These are phyloP conservation scores for Epichloe elymi DNA, from an alignment of 2,329 filamentous ascomycete species.

Conservation along the genomic window DNA sequence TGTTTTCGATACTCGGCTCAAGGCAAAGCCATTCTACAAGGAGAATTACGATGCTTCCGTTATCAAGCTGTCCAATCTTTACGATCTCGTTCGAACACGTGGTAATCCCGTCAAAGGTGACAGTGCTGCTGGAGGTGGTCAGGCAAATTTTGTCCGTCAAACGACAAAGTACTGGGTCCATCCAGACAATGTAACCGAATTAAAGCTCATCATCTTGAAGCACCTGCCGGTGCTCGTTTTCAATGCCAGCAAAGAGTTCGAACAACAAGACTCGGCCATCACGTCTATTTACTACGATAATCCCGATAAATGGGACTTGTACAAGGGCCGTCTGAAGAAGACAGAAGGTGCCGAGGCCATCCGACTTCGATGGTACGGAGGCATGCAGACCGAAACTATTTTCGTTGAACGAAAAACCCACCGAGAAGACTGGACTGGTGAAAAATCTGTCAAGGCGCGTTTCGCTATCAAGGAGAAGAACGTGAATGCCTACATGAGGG, in stretches of 20 bases:
- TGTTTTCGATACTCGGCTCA: conserved; percentile 88
- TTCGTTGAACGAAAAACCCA: conserved; percentile 98
- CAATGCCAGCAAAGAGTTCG: conserved; percentile 94
- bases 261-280: conserved; percentile 79
- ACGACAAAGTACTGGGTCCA: conserved; percentile 99
- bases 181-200: conserved; percentile 91
- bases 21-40: conserved; percentile 96
- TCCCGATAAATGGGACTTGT: conserved; percentile 83
- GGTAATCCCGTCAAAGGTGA: conserved; percentile 90
- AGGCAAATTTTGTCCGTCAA: conserved; percentile 92
- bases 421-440: conserved; percentile 96
- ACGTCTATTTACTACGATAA: conserved; percentile 99
- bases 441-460: conserved; percentile 96
- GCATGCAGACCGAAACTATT: conserved; percentile 88
- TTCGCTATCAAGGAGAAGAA: conserved; percentile 96
- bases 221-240: conserved; percentile 95
- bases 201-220: conserved; percentile 96
- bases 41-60: conserved; percentile 97
- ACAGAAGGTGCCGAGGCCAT: conserved; percentile 96
- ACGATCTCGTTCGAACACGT: conserved; percentile 85
- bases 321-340: conserved; percentile 90
- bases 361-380: conserved; percentile 91
- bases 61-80: conserved; percentile 85
- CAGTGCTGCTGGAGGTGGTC: conserved; percentile 75
- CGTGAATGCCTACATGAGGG: conserved; percentile 78